Evolutionary conservation across 2,329 filamentous ascomycete species (phyloP).

Genomic region (Hortaea sp.): DNA sequence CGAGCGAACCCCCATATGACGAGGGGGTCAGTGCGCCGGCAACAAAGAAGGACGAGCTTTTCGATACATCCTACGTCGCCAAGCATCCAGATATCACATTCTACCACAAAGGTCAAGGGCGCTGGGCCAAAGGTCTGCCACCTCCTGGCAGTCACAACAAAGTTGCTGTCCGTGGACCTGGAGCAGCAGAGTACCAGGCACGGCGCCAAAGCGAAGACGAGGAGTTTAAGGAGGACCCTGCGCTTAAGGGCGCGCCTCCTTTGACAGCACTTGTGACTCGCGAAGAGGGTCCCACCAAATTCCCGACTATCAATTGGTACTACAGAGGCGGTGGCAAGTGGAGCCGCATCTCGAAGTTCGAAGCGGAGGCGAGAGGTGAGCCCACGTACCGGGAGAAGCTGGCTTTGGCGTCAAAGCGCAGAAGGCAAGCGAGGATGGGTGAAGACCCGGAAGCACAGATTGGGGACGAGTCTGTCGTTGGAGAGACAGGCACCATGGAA

Average conservation of each 20-base stretch:
- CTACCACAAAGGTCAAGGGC: slow-evolving; percentile 21
- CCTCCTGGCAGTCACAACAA: slow-evolving; percentile 16
- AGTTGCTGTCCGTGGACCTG: slow-evolving; percentile 21
- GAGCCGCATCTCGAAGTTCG: slow-evolving; percentile 18
- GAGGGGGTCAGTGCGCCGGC: slow-evolving; percentile 1
- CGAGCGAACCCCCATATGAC: slow-evolving; percentile 2
- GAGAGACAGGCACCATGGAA: slow-evolving; percentile 3
- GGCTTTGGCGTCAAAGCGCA: not conserved
- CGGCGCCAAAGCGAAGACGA: slow-evolving; percentile 4
- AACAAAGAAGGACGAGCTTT: slow-evolving; percentile 5
- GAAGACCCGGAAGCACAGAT: slow-evolving; percentile 16
- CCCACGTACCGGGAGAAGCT: slow-evolving; percentile 1
- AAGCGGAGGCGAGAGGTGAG: slow-evolving; percentile 7
- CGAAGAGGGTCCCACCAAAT: slow-evolving; percentile 23
- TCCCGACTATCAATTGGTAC: slow-evolving; percentile 19
- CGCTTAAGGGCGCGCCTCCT: slow-evolving; percentile 10
- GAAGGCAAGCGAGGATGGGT: not conserved
- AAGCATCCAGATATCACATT: slow-evolving; percentile 19
- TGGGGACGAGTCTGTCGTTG: slow-evolving; percentile 10
- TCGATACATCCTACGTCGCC: slow-evolving; percentile 16
- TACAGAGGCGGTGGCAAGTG: slow-evolving; percentile 26
- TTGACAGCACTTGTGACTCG: slow-evolving; percentile 17
- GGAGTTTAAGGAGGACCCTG: slow-evolving; percentile 5
- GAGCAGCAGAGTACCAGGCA: slow-evolving; percentile 2
- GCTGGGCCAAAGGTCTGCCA: slow-evolving; percentile 21